Percentiles rank a stretch among this genome's conserved stretches.
Conservation (phyloP, 2,329 filamentous ascomycete genomes). For the Fusarium denticulatum region DNA sequence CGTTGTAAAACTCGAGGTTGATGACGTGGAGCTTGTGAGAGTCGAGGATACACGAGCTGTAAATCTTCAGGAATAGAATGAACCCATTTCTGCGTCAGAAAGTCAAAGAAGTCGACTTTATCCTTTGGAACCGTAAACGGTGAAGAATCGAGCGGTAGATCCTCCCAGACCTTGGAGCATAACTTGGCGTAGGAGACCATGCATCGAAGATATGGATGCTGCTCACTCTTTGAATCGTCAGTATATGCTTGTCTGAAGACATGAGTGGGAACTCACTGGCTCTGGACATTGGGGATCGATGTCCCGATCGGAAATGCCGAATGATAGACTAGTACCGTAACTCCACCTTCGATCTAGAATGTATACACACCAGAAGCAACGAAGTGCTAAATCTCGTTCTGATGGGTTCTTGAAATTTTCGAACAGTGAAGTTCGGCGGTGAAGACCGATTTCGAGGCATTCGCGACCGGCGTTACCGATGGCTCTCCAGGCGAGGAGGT, state of each 20-base stretch:
- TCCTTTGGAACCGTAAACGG: neutral
- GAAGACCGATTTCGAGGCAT: neutral
- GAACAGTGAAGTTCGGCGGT: neutral
- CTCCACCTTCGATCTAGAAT: conserved; percentile 6
- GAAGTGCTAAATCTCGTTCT: neutral
- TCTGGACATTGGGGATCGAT: conserved; percentile 3
- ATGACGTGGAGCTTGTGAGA: neutral
- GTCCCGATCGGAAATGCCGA: conserved; percentile 4
- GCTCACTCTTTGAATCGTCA: neutral
- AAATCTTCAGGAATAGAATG: conserved; percentile 2
- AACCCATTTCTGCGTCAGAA: conserved; percentile 11
- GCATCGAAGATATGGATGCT: neutral
- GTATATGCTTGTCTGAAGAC: no score
- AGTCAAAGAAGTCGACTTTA: conserved; percentile 10
- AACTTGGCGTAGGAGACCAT: conserved; percentile 2
- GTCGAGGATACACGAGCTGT: conserved; percentile 8
- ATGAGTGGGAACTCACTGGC: neutral
- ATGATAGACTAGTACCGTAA: conserved; percentile 1
- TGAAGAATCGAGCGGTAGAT: conserved; percentile 1
- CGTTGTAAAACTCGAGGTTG: conserved; percentile 2
- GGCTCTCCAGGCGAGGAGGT: conserved; percentile 11
- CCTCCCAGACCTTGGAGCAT: conserved; percentile 11
- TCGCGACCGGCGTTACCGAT: conserved; percentile 1
- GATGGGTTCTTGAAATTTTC: neutral
- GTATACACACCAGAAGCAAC: conserved; percentile 14